Conservation (phyloP, 768 basidiomycete species). For the Xanthoconium purpureum region DNA sequence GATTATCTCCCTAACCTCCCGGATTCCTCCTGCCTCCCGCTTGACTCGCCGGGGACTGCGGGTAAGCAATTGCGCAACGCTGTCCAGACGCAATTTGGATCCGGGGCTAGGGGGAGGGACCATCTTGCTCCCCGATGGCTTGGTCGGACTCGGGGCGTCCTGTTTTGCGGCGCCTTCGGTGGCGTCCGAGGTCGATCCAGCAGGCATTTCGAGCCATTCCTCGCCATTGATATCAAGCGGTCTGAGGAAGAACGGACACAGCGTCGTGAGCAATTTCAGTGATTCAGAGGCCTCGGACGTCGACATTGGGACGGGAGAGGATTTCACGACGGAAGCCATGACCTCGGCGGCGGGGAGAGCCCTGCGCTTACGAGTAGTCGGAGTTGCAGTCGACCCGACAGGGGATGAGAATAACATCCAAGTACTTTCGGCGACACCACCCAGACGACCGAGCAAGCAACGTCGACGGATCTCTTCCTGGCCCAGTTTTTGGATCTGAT, state of each 20-base stretch:
- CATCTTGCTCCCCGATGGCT: constrained; percentile 23
- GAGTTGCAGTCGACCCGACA: constrained; percentile 46
- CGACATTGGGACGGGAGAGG: constrained; percentile 78
- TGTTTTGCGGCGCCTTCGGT: constrained; percentile 7
- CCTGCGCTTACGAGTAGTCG: constrained; percentile 65
- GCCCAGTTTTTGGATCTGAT: constrained; percentile 65
- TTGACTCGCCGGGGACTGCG: constrained; percentile 74
- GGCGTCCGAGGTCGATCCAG: constrained; percentile 18
- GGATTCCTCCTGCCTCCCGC: constrained; percentile 66
- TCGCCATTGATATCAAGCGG: constrained; percentile 57
- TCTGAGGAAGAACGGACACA: constrained; percentile 82
- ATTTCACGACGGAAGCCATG: constrained; percentile 67
- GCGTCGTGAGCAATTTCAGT: constrained; percentile 55
- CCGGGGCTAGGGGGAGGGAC: constrained; percentile 42
- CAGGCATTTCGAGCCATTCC: constrained; percentile 50
- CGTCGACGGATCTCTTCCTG: constrained; percentile 78
- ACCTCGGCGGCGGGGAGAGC: constrained; percentile 68
- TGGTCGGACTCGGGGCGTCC: constrained; percentile 37
- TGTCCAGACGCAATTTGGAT: constrained; percentile 49
- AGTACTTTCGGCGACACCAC: constrained; percentile 79
- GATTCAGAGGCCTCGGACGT: constrained; percentile 76
- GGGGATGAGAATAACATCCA: constrained; percentile 87
- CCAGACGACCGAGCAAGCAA: constrained; percentile 72
- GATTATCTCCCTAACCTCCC: constrained; percentile 80
- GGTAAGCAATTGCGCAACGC: constrained; percentile 56